A percentile compares a stretch with the other conserved stretches of the same genome.
Evolutionary conservation across 2,329 filamentous ascomycete species (phyloP).

Genomic region (Xenosphaeropsis pyriputrescens): DNA sequence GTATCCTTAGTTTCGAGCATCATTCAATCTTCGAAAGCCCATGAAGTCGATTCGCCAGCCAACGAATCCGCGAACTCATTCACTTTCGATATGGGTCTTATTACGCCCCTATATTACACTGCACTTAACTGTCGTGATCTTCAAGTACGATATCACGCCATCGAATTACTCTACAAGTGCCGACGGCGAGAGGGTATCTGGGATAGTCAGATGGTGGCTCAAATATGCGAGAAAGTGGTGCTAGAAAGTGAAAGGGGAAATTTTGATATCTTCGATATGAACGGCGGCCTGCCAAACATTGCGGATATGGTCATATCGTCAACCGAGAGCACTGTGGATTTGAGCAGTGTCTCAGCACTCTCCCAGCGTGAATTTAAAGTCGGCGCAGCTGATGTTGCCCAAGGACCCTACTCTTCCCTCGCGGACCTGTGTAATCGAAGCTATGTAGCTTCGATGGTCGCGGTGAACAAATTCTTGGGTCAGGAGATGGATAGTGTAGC

Average conservation of each 20-base stretch:
- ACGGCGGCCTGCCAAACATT: too few species aligned
- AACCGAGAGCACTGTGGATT: too few species aligned
- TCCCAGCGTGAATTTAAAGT: too few species aligned
- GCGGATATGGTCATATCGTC: too few species aligned
- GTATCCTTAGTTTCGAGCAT: not conserved
- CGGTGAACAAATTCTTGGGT: too few species aligned
- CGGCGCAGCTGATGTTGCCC: too few species aligned
- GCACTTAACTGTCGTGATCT: conserved; percentile 50
- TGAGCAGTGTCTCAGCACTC: too few species aligned
- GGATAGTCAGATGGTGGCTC: conserved; percentile 26
- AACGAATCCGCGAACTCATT: conserved; percentile 20
- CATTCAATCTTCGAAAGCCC: not conserved
- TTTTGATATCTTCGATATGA: not conserved
- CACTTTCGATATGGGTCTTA: conserved; percentile 47
- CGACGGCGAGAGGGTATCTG: conserved; percentile 54
- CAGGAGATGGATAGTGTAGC: too few species aligned
- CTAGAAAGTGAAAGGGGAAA: not conserved
- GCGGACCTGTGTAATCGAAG: too few species aligned
- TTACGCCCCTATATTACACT: conserved; percentile 50
- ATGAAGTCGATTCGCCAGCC: not conserved
- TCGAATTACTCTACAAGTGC: conserved; percentile 38
- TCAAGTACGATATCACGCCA: conserved; percentile 39
- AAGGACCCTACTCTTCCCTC: too few species aligned
- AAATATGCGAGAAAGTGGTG: not conserved
- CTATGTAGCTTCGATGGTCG: too few species aligned